Conservation (phyloP, 2,329 filamentous ascomycete species). For the Chrysosporium queenslandicum region DNA sequence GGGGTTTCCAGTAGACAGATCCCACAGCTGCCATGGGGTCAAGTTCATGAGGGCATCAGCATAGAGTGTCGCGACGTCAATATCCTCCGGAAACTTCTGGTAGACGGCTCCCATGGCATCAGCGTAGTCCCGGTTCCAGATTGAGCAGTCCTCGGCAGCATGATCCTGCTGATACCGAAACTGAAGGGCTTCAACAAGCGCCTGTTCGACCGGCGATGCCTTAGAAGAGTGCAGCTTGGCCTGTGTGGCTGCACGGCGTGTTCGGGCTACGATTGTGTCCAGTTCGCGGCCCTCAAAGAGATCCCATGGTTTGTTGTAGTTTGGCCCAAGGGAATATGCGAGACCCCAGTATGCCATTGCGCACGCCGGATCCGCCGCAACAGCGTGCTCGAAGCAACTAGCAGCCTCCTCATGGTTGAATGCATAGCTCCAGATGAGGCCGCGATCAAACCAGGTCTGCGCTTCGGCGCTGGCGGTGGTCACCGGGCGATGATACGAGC, state of each 20-base stretch:
- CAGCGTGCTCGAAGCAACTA: conserved; percentile 37
- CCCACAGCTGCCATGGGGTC: conserved; percentile 56
- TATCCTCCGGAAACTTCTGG: conserved; percentile 43
- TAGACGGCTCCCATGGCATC: conserved; percentile 52
- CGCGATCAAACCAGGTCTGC: conserved; percentile 61
- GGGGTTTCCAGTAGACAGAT: conserved; percentile 49
- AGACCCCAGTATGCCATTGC: conserved; percentile 41
- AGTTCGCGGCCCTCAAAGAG: conserved; percentile 54
- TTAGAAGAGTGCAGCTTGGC: conserved; percentile 34
- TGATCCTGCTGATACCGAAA: conserved; percentile 50
- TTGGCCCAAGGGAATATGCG: conserved; percentile 58
- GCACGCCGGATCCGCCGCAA: conserved; percentile 31
- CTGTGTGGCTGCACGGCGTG: conserved; percentile 37
- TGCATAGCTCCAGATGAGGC: conserved; percentile 61
- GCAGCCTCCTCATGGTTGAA: conserved; percentile 68
- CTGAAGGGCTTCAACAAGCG: conserved; percentile 53
- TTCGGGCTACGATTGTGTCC: conserved; percentile 40
- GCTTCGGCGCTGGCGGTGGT: conserved; percentile 44
- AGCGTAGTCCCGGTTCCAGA: conserved; percentile 52
- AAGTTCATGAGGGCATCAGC: conserved; percentile 58
- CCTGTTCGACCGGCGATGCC: conserved; percentile 47
- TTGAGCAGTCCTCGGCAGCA: conserved; percentile 41
- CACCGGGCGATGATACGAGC: conserved; percentile 47
- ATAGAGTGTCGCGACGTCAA: conserved; percentile 55
- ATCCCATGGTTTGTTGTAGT: conserved; percentile 67